Evolutionary conservation across 2,329 filamentous ascomycete species (phyloP).

Genomic region (Chaetomiaceae sp.): DNA sequence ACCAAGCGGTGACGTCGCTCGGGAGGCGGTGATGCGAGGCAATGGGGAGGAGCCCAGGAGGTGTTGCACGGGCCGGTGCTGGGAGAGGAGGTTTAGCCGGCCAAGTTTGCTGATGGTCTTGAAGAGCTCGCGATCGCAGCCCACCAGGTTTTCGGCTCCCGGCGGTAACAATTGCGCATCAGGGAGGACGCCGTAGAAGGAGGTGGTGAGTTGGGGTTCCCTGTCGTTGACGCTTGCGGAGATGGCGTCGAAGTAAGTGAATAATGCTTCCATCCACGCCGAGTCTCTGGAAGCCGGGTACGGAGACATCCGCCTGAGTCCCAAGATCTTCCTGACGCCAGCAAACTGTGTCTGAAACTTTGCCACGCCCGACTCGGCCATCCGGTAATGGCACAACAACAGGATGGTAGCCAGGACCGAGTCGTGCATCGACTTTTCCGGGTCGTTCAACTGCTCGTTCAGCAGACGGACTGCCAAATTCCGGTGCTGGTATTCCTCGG

Average conservation of each 20-base stretch:
- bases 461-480: constrained; percentile 74
- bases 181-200: constrained; percentile 53
- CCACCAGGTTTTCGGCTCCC: constrained; percentile 77
- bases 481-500: constrained; percentile 80
- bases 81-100: constrained; percentile 76
- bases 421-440: constrained; percentile 70
- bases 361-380: constrained; percentile 87
- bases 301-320: constrained; percentile 58
- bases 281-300: constrained; percentile 60
- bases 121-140: constrained; percentile 83
- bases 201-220: constrained; percentile 71
- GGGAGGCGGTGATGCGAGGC: constrained; percentile 10
- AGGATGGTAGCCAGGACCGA: constrained; percentile 83
- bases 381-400: constrained; percentile 84
- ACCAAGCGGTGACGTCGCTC: constrained; percentile 35
- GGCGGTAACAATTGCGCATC: constrained; percentile 49
- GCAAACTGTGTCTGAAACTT: constrained; percentile 93
- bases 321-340: constrained; percentile 84
- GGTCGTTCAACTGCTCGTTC: constrained; percentile 78
- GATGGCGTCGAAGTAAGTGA: constrained; percentile 92
- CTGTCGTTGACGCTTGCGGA: constrained; percentile 88
- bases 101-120: constrained; percentile 79
- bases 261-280: constrained; percentile 87
- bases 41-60: constrained; percentile 18
- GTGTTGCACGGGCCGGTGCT: constrained; percentile 54